Evolutionary conservation across 2,329 filamentous ascomycete species (phyloP), one percentile per base, ranked within the genome.

Genomic region (Aspergillus quadrilineatus): DNA sequence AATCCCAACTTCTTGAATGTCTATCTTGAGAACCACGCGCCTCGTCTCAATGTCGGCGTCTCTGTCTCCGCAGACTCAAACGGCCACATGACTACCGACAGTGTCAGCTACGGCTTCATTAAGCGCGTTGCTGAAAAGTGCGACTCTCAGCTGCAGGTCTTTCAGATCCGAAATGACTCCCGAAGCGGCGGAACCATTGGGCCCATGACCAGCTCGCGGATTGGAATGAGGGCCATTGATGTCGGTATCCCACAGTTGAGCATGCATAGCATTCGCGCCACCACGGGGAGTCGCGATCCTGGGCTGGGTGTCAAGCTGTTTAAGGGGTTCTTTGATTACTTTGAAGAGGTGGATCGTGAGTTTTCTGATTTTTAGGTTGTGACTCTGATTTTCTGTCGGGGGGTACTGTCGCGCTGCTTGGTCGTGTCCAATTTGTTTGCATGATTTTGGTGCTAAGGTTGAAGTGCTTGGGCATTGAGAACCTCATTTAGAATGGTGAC

Each of bases 1-100:
- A 93, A 97, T 77, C 94, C 94, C 57, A 97, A 97, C 79, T 99
- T 97, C 79, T 78, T 91, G 0, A 82, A 82, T 62, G 85, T 84
- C 29, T 97, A 97, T 76, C 86, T 97, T 15, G 83, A 89, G 55
- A 88, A 90, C 66, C 94, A 99, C 76, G 82, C 90, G 2, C 93
- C 94, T 1, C 84, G 89, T 57, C 84, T 99, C 53, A 99, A 99
- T 72, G 85, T 94, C 32, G 94, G 94, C 36, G 82, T 97, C 32
- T 85, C 87, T 14, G 82, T 99, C 39, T 87, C 85, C 45, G 85
- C 86, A 22, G 93, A 97, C 74, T 85, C 86, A 50, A 97, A 97
- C 69, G 94, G 91, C 4, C 91, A 97, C 77, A 96, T 97, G 90
- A 96, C 93, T 3, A 97, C 93, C 3, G 92, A 97, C 70, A 86